phyloP scores from a whole-genome alignment of 106 monocot genomes.

The Alisma plantagoaquatica region DNA sequence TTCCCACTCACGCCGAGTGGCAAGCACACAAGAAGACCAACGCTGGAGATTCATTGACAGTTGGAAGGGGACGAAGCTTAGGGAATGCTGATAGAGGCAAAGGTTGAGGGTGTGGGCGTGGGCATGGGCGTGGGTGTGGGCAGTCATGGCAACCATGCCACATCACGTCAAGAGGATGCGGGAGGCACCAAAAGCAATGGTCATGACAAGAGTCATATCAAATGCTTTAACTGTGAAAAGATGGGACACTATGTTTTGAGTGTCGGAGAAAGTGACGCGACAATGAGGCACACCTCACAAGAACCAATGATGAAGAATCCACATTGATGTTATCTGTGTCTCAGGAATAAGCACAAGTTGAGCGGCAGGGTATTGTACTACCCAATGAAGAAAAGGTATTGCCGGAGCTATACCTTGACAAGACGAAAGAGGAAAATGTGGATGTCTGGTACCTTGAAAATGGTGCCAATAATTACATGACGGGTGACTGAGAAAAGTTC shows the following conservation, averaged over 20 bases:
- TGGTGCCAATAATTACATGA: conserved; percentile 3
- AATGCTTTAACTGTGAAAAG: conserved; percentile 11
- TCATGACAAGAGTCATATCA: conserved; percentile 8
- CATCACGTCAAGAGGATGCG: neutral
- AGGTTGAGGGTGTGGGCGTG: neutral
- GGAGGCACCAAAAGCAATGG: neutral
- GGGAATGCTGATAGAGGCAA: too few species aligned
- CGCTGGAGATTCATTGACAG: neutral
- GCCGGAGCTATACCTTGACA: conserved; percentile 1
- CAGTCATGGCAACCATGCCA: neutral
- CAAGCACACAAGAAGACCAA: neutral
- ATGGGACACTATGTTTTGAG: neutral
- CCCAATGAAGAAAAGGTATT: conserved; percentile 5
- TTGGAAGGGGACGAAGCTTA: too few species aligned
- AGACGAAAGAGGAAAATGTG: neutral
- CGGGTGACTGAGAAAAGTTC: conserved; percentile 1
- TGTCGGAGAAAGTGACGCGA: neutral
- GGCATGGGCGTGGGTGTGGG: neutral
- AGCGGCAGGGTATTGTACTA: neutral
- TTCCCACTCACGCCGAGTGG: conserved; percentile 10
- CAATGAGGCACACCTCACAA: neutral
- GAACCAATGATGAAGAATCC: neutral
- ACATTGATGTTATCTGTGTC: neutral
- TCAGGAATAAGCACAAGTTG: neutral
- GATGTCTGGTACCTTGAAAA: neutral